phyloP scores from a whole-genome alignment of 2,329 filamentous ascomycete species.

The Podosphaera fusca region DNA sequence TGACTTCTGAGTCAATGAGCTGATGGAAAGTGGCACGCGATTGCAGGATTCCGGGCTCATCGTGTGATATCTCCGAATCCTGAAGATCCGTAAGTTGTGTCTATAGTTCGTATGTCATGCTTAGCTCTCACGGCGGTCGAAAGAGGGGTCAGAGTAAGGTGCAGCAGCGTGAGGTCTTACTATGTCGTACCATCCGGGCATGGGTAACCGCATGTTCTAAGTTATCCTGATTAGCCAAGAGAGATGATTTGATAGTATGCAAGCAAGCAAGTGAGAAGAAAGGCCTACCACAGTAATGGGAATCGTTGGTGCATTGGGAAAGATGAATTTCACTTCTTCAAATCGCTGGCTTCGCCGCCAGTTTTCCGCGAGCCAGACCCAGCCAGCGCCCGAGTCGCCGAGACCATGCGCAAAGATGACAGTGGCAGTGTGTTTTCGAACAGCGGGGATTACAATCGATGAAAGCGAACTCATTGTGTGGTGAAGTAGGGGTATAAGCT shows the following conservation, averaged over 20 bases:
- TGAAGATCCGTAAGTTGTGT: conserved; percentile 24
- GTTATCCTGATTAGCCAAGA: conserved; percentile 2
- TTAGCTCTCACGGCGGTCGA: background rate
- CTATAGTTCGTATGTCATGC: conserved; percentile 7
- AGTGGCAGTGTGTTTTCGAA: conserved; percentile 71
- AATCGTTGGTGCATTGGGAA: conserved; percentile 73
- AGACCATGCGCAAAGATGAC: conserved; percentile 88
- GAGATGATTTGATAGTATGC: too few relatives aligned
- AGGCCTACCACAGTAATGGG: conserved; percentile 51
- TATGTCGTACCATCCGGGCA: conserved; percentile 81
- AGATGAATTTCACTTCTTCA: conserved; percentile 77
- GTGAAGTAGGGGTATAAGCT: background rate
- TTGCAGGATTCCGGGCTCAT: conserved; percentile 50
- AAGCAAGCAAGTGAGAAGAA: background rate
- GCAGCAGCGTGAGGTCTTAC: conserved; percentile 21
- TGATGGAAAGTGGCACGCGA: conserved; percentile 55
- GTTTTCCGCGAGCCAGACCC: conserved; percentile 66
- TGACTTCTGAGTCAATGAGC: conserved; percentile 60
- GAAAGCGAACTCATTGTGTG: conserved; percentile 10
- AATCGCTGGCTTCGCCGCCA: conserved; percentile 63
- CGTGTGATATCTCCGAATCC: conserved; percentile 26
- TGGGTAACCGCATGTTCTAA: conserved; percentile 51
- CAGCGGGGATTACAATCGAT: conserved; percentile 50
- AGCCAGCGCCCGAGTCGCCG: conserved; percentile 60
- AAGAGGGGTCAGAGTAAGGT: conserved; percentile 5